phyloP scores from a whole-genome alignment of 2,329 filamentous ascomycete genomes.

The Plectosphaerella cucumerina region DNA sequence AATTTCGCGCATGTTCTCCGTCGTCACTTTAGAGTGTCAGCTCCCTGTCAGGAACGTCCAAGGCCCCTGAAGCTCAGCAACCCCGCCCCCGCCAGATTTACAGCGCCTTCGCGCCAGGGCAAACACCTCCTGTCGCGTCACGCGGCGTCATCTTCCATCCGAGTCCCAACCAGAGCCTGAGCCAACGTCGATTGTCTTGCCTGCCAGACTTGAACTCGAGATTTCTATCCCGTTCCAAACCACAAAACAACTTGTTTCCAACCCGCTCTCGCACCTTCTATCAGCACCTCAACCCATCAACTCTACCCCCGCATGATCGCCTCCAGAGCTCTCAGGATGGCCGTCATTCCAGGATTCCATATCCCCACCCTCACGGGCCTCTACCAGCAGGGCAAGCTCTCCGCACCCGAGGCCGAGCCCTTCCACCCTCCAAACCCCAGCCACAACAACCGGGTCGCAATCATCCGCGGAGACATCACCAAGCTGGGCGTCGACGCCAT shows the following conservation, averaged over 20 bases:
- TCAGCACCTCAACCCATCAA: too few species aligned
- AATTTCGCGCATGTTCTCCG: background rate
- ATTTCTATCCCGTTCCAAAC: too few species aligned
- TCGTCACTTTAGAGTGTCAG: slow-evolving; percentile 5
- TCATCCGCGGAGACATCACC: slow-evolving; percentile 78
- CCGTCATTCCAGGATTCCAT: slow-evolving; percentile 40
- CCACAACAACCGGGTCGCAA: slow-evolving; percentile 63
- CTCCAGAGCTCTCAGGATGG: slow-evolving; percentile 22
- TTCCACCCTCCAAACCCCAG: slow-evolving; percentile 35
- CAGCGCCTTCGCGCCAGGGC: too few species aligned
- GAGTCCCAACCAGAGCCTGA: too few species aligned
- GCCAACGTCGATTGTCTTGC: too few species aligned
- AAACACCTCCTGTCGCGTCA: too few species aligned
- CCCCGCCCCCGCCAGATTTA: slow-evolving; percentile 4
- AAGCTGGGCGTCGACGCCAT: slow-evolving; percentile 73
- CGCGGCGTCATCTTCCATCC: too few species aligned
- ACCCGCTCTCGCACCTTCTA: too few species aligned
- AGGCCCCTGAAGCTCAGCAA: background rate
- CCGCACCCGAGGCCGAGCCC: slow-evolving; percentile 15
- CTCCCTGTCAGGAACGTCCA: slow-evolving; percentile 1
- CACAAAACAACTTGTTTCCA: too few species aligned
- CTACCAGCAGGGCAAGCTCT: slow-evolving; percentile 56
- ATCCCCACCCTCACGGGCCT: slow-evolving; percentile 62
- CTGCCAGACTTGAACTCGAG: too few species aligned
- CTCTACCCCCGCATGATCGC: background rate